phyloP scores from a whole-genome alignment of 1,284 basidiomycete species.

The Paramarasmius palmivorus region DNA sequence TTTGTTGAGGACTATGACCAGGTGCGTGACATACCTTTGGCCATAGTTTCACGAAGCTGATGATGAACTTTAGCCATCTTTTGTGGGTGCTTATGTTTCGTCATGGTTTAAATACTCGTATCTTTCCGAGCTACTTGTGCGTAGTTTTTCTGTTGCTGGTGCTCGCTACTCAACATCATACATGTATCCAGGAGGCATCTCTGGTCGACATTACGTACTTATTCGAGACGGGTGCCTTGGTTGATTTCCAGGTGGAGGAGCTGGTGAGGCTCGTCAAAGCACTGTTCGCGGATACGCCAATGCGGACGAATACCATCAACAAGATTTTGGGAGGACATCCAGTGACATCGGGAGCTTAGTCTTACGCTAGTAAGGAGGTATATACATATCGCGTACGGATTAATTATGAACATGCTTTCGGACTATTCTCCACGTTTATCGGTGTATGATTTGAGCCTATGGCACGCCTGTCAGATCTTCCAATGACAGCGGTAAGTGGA shows the following conservation, averaged over 20 bases:
- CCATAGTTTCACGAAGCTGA: not conserved
- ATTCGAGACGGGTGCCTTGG: constrained; percentile 87
- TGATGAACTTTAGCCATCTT: constrained; percentile 50
- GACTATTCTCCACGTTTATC: constrained; percentile 38
- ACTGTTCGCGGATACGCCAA: constrained; percentile 88
- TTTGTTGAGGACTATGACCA: constrained; percentile 70
- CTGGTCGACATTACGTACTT: constrained; percentile 93
- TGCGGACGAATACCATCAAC: constrained; percentile 79
- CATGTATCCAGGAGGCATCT: constrained; percentile 75
- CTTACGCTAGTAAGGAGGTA: too few species aligned
- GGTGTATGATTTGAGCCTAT: constrained; percentile 53
- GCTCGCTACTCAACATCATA: constrained; percentile 7
- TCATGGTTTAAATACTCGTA: constrained; percentile 97
- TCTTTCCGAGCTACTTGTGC: constrained; percentile 83
- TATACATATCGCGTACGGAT: too few species aligned
- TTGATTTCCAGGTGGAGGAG: constrained; percentile 89
- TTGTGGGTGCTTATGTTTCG: constrained; percentile 76
- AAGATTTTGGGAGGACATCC: constrained; percentile 68
- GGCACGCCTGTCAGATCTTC: not conserved
- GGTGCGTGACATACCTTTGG: constrained; percentile 32
- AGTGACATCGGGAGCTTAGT: constrained; percentile 6
- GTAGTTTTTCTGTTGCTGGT: constrained; percentile 27
- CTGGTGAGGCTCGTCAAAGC: constrained; percentile 81
- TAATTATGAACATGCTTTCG: not conserved
- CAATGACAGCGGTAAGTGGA: constrained; percentile 5